These are phyloP conservation scores for Hypsizygus marmoreus DNA, from an alignment of 768 basidiomycete species.

Conservation along the genomic window DNA sequence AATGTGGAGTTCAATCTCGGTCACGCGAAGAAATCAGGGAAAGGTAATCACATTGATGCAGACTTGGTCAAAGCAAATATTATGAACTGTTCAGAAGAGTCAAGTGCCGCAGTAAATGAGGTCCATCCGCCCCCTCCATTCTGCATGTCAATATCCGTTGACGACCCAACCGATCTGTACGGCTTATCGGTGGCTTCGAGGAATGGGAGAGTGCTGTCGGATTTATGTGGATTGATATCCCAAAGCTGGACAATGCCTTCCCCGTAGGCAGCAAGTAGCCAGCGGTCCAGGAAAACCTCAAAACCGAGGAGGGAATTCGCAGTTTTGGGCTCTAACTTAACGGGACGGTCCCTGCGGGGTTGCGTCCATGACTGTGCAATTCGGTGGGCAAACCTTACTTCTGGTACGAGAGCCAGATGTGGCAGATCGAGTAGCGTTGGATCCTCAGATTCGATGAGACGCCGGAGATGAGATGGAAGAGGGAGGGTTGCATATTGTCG, in stretches of 20 bases:
- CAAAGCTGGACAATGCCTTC: slow-evolving; percentile 45
- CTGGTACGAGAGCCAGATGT: slow-evolving; percentile 4
- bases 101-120: slow-evolving; percentile 10
- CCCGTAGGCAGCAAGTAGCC: slow-evolving; percentile 46
- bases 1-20: background rate
- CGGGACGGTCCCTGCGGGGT: slow-evolving; percentile 6
- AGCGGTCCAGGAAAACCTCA: slow-evolving; percentile 45
- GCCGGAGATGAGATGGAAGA: background rate
- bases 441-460: background rate
- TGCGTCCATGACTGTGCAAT: slow-evolving; percentile 13
- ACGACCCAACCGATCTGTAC: slow-evolving; percentile 9
- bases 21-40: no score
- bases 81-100: slow-evolving; percentile 14
- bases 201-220: background rate
- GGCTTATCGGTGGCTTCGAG: slow-evolving; percentile 3
- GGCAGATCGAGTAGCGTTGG: background rate
- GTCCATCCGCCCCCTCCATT: background rate
- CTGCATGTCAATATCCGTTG: slow-evolving; percentile 6
- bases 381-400: slow-evolving; percentile 7
- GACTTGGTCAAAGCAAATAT: slow-evolving; percentile 27
- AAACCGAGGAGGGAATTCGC: slow-evolving; percentile 32
- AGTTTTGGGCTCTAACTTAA: slow-evolving; percentile 4
- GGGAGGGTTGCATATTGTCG: background rate
- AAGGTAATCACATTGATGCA: slow-evolving; percentile 22
- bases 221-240: slow-evolving; percentile 30